These are phyloP conservation scores for Hygrophila difformis DNA, from an alignment of 257 asterid species.

Conservation along the genomic window DNA sequence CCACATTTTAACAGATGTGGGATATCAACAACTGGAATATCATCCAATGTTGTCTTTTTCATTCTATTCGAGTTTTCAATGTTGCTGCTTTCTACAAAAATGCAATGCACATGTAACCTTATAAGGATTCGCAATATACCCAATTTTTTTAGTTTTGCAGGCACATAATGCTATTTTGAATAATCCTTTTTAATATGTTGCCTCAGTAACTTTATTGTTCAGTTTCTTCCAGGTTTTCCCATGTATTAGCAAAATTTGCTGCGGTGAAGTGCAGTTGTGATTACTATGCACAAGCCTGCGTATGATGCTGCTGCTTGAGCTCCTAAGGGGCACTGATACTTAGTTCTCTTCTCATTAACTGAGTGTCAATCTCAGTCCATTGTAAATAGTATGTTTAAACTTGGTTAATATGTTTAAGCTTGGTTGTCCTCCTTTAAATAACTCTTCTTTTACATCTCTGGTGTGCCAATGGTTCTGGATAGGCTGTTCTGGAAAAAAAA, in stretches of 20 bases:
- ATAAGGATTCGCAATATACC: not conserved
- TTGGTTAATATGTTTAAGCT: too few species aligned
- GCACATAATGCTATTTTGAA: not conserved
- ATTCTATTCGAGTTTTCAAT: not conserved
- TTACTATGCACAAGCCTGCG: constrained; percentile 51
- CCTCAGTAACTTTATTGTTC: constrained; percentile 37
- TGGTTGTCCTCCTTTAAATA: constrained; percentile 34
- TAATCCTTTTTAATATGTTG: constrained; percentile 16
- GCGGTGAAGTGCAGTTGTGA: constrained; percentile 54
- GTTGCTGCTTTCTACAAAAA: not conserved
- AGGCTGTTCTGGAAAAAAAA: constrained; percentile 71
- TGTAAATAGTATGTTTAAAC: constrained; percentile 36
- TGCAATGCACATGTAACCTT: not conserved
- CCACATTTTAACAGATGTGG: too few species aligned
- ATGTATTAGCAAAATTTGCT: constrained; percentile 43
- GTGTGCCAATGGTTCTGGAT: constrained; percentile 49
- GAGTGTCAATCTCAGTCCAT: constrained; percentile 45
- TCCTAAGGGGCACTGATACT: constrained; percentile 48
- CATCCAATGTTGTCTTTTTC: not conserved
- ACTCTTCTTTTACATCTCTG: constrained; percentile 42
- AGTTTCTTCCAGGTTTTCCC: constrained; percentile 55
- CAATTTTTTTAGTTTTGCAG: not conserved
- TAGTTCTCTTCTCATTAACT: constrained; percentile 68
- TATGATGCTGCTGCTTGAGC: constrained; percentile 79
- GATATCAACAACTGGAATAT: too few species aligned